Conservation (phyloP, 169 alveolate species). For the Cryptosporidium bovis region DNA sequence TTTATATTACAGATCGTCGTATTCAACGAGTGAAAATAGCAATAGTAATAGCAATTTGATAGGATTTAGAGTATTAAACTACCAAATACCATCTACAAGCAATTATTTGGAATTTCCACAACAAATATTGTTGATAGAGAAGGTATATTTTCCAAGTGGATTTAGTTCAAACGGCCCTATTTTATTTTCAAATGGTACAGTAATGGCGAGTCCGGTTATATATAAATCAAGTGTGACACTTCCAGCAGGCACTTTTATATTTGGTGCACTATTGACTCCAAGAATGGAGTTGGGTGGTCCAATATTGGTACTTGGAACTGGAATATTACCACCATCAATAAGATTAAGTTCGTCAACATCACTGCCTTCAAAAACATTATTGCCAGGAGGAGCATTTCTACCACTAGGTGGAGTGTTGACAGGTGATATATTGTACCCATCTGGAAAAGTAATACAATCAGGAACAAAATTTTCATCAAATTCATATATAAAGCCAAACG, state of each 20-base stretch:
- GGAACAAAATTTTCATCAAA: conserved; percentile 53
- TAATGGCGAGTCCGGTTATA: conserved; percentile 43
- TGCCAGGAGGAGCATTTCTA: conserved; percentile 73
- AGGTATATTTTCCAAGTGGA: conserved; percentile 47
- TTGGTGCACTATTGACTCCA: conserved; percentile 57
- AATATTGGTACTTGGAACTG: conserved; percentile 34
- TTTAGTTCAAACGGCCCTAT: conserved; percentile 64
- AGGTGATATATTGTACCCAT: conserved; percentile 59
- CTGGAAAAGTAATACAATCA: conserved; percentile 58
- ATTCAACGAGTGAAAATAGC: neutral
- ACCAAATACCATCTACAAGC: conserved; percentile 62
- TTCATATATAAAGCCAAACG: conserved; percentile 61
- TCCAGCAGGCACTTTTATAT: conserved; percentile 68
- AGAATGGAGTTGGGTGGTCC: conserved; percentile 33
- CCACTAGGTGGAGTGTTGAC: conserved; percentile 64
- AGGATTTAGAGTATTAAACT: conserved; percentile 39
- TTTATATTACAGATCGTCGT: neutral
- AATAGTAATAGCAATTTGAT: conserved; percentile 9
- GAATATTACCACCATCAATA: conserved; percentile 57
- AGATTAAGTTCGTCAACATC: conserved; percentile 68
- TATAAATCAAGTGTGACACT: conserved; percentile 17
- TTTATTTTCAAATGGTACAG: conserved; percentile 68
- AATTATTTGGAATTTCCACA: conserved; percentile 60
- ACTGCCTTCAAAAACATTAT: conserved; percentile 40
- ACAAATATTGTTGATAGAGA: conserved; percentile 48